Evolutionary conservation across 2,329 filamentous ascomycete species (phyloP).

Genomic region (Fusarium denticulatum): DNA sequence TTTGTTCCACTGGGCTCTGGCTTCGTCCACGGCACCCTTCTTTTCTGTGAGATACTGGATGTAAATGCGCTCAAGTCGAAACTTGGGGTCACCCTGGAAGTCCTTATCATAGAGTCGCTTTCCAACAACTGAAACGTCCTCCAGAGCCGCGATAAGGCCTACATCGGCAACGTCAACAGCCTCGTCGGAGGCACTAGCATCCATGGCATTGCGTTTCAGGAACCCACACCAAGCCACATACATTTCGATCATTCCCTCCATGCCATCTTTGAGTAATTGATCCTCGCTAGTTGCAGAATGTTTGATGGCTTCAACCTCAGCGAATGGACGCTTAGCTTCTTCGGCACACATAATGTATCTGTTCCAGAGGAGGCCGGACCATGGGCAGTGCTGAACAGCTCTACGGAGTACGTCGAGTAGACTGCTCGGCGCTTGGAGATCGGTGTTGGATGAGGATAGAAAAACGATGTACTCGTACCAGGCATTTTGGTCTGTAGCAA

Average conservation of each 20-base stretch:
- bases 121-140: conserved; percentile 84
- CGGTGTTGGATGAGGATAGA: conserved; percentile 61
- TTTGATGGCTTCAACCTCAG: conserved; percentile 88
- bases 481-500: conserved; percentile 76
- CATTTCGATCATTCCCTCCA: conserved; percentile 89
- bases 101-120: conserved; percentile 76
- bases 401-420: conserved; percentile 79
- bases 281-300: conserved; percentile 89
- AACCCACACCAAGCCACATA: conserved; percentile 96
- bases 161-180: conserved; percentile 90
- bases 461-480: conserved; percentile 90
- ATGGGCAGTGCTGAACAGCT: conserved; percentile 90
- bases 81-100: conserved; percentile 88
- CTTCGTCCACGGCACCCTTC: conserved; percentile 79
- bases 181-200: conserved; percentile 77
- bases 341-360: conserved; percentile 88
- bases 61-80: conserved; percentile 88
- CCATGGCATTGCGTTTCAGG: conserved; percentile 85
- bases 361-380: conserved; percentile 91
- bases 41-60: conserved; percentile 92
- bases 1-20: conserved; percentile 79
- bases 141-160: conserved; percentile 84
- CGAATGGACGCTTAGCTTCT: conserved; percentile 77
- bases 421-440: conserved; percentile 50
- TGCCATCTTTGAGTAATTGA: conserved; percentile 83